Evolutionary conservation across 371 early-diverging fungal genomes (phyloP).

Genomic region (Actinomucor elegans): DNA sequence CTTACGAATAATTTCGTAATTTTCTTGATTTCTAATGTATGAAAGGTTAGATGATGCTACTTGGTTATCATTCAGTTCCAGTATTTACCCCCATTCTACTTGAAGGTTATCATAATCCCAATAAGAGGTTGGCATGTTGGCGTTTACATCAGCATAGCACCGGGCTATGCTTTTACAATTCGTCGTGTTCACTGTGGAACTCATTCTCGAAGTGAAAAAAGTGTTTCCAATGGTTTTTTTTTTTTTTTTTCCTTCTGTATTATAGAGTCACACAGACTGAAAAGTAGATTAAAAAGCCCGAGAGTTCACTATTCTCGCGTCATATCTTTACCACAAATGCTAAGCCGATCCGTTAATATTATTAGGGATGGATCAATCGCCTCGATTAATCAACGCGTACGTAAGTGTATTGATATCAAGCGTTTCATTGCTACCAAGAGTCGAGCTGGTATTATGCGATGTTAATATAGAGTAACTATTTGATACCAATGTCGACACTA

Average conservation of each 20-base stretch:
- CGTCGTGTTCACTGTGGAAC: constrained; percentile 4
- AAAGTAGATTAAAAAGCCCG: not conserved
- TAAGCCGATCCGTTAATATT: no score
- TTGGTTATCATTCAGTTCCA: no score
- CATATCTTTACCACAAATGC: no score
- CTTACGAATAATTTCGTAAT: constrained; percentile 96
- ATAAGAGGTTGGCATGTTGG: constrained; percentile 80
- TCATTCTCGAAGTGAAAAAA: constrained; percentile 1
- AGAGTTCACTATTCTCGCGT: no score
- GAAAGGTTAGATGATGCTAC: not conserved
- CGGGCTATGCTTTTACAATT: constrained; percentile 64
- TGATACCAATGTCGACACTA: no score
- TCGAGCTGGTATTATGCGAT: no score
- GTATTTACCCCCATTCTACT: constrained; percentile 79
- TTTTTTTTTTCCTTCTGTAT: not conserved
- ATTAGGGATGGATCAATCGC: no score
- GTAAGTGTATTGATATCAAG: not conserved
- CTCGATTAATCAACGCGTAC: no score
- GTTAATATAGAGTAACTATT: no score
- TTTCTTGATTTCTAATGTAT: constrained; percentile 78
- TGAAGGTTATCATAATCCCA: constrained; percentile 96
- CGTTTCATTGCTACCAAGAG: no score
- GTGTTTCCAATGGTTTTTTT: not conserved
- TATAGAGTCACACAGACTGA: constrained; percentile 7
- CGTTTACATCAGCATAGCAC: constrained; percentile 89